Evolutionary conservation across 192 early-diverging fungal genomes (phyloP).

Genomic region (Diversispora epigaea): DNA sequence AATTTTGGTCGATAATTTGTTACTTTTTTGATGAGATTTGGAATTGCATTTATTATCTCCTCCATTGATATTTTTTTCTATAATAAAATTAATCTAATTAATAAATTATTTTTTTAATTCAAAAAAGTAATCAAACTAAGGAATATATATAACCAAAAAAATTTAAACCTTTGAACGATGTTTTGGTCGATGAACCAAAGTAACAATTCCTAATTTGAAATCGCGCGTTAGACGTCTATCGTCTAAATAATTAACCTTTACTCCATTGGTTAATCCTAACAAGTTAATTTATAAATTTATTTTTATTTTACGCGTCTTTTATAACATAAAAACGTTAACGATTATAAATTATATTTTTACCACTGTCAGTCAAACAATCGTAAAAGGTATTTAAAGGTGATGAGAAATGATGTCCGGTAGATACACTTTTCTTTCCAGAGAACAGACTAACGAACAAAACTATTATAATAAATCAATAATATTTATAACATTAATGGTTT

Average conservation of each 20-base stretch:
- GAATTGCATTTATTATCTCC: slow-evolving; percentile 62
- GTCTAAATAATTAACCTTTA: slow-evolving; percentile 49
- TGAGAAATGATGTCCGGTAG: slow-evolving; percentile 66
- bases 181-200: slow-evolving; percentile 55
- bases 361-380: slow-evolving; percentile 64
- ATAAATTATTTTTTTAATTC: background rate
- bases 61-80: slow-evolving; percentile 50
- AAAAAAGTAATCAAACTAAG: background rate
- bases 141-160: background rate
- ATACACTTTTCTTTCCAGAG: slow-evolving; percentile 59
- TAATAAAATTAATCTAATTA: background rate
- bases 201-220: slow-evolving; percentile 64
- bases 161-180: slow-evolving; percentile 8
- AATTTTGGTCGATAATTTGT: slow-evolving; percentile 54
- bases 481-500: background rate
- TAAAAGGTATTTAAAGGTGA: slow-evolving; percentile 72
- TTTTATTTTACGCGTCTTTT: background rate
- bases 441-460: slow-evolving; percentile 52
- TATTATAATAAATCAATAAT: background rate
- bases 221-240: slow-evolving; percentile 48
- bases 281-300: background rate
- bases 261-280: slow-evolving; percentile 34
- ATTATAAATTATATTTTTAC: slow-evolving; percentile 28
- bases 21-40: slow-evolving; percentile 63
- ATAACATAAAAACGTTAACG: background rate